A percentile compares a stretch with the other conserved stretches of the same genome.
Evolutionary conservation across 371 early-diverging fungal genomes (phyloP).

Genomic region (Chytridium lagenaria): DNA sequence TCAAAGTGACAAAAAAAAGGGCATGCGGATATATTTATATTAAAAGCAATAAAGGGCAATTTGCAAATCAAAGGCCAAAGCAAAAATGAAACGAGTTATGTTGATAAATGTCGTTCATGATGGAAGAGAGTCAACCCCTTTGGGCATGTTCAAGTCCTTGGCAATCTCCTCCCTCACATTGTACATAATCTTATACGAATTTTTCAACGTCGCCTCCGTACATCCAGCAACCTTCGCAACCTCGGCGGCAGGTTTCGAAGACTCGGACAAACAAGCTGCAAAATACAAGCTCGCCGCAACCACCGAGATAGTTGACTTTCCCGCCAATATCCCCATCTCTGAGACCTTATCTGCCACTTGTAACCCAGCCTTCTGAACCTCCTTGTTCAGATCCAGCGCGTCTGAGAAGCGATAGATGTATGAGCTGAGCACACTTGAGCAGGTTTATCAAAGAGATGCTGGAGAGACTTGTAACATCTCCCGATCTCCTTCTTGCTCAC

Average conservation of each 20-base stretch:
- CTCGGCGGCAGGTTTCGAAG: slow-evolving; percentile 71
- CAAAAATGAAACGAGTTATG: no score
- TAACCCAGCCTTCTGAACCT: slow-evolving; percentile 72
- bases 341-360: slow-evolving; percentile 77
- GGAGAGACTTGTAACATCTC: slow-evolving; percentile 81
- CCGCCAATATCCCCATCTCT: slow-evolving; percentile 82
- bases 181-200: slow-evolving; percentile 51
- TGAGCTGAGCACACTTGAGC: slow-evolving; percentile 76
- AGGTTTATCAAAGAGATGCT: slow-evolving; percentile 65
- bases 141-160: slow-evolving; percentile 25
- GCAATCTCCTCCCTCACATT: slow-evolving; percentile 31
- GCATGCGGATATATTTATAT: no score
- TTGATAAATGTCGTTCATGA: no score
- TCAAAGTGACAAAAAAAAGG: no score
- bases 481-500: slow-evolving; percentile 94
- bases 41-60: no score
- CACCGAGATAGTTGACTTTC: slow-evolving; percentile 89
- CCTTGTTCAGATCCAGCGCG: slow-evolving; percentile 73
- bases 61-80: no score
- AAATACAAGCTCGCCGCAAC: slow-evolving; percentile 92
- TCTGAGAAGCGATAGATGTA: slow-evolving; percentile 90
- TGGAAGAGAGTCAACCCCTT: slow-evolving; percentile 33
- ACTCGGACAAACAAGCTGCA: slow-evolving; percentile 72
- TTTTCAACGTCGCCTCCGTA: slow-evolving; percentile 89
- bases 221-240: slow-evolving; percentile 87